Evolutionary conservation across 139 green algal genomes (phyloP), one percentile per base, ranked within the genome.

Genomic region (Chlorokybus atmophyticus): DNA sequence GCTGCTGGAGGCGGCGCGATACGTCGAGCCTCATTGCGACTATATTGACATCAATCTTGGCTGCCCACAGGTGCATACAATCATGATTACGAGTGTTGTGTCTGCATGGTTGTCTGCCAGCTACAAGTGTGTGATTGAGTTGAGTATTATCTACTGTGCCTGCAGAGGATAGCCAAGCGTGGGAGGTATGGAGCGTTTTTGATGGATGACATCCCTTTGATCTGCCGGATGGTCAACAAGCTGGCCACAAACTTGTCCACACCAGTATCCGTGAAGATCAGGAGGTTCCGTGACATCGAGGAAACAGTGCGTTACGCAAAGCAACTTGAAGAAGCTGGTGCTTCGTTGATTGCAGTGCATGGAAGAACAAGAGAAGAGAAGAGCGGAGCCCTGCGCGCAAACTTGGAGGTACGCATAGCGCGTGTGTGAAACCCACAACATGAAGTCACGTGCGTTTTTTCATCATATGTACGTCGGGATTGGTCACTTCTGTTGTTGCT

Each of bases 21-120:
- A 83, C 7, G 80, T 80, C 32, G 19, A 38, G 26, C 26, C 29
- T 14, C n/a, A 67, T 17, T 71, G 62, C 40, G 91, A 98, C 58
- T 83, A 76, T 26, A 75, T 98, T 17, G 91, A 98, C 74, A 78
- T 97, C 49, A 97, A 98, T 69, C 79, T 98, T 29, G 91, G 91
- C 35, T 98, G 87, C 73, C 89, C 89, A 31, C n/a, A 40, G 64
- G 4, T 29, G 32, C 2, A 55, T 42, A 14, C 21, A 32, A 24
- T 31, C 38, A 44, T 17, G 14, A 23, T 17, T 44, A 23, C 38
- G 14, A 23, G 14, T 14, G 14, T 17, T n/a, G 6, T n/a, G 3
- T 10, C 52, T 24, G 32, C 21, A 0, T 3, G 4, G n/a, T 42
- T 58, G 2, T 26, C 29, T 40, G n/a, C 27, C 51, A 44, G 10